Evolutionary conservation across 2,329 filamentous ascomycete species (phyloP).

Genomic region (Fonsecaea pedrosoi): DNA sequence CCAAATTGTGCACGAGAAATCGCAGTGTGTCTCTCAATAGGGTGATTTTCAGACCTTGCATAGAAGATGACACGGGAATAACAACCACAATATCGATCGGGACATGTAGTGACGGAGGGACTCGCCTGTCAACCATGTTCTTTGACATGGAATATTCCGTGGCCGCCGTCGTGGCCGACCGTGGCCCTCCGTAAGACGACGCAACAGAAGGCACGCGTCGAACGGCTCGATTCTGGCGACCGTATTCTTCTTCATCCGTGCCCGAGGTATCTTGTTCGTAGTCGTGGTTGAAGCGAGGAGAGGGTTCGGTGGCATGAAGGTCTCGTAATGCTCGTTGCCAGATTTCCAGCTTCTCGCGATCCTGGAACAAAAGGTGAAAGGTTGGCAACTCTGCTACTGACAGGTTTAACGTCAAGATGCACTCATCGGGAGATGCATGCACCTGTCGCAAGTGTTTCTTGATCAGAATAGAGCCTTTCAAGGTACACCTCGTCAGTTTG

Average conservation of each 20-base stretch:
- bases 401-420: constrained; percentile 84
- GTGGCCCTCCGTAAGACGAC: constrained; percentile 79
- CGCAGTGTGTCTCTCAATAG: constrained; percentile 88
- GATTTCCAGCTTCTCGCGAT: constrained; percentile 80
- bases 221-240: constrained; percentile 56
- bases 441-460: constrained; percentile 97
- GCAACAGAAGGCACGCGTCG: constrained; percentile 82
- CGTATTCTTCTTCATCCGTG: constrained; percentile 84
- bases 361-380: constrained; percentile 90
- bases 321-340: constrained; percentile 90
- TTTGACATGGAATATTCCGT: constrained; percentile 87
- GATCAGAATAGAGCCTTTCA: constrained; percentile 97
- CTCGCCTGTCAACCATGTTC: constrained; percentile 44
- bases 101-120: constrained; percentile 72
- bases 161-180: constrained; percentile 84
- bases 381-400: constrained; percentile 91
- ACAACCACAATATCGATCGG: constrained; percentile 96
- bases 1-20: constrained; percentile 88
- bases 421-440: constrained; percentile 74
- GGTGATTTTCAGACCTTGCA: constrained; percentile 99
- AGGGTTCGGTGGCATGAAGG: constrained; percentile 72
- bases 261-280: constrained; percentile 82
- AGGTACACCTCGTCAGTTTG: constrained; percentile 77
- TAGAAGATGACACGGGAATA: constrained; percentile 95
- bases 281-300: constrained; percentile 68